Percentiles rank a stretch among this genome's conserved stretches.
Conservation (phyloP, 768 basidiomycete genomes). For the Podaxis mareebaensis region DNA sequence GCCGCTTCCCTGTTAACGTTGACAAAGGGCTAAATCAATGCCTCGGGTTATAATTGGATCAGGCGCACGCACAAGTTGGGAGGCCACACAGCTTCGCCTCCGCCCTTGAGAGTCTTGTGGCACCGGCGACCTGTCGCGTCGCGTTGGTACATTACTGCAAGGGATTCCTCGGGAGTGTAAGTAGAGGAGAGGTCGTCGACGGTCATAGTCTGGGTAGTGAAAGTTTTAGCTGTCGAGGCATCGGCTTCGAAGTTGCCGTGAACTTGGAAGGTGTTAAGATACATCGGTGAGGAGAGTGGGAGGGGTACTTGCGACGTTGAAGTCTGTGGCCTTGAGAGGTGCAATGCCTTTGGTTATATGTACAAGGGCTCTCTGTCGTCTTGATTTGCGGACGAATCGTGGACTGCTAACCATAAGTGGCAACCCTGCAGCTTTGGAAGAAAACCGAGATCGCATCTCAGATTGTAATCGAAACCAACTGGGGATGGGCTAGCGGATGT, state of each 20-base stretch:
- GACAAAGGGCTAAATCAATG: background rate
- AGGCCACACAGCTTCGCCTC: conserved; percentile 75
- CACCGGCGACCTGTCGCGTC: conserved; percentile 65
- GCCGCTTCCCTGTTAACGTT: conserved; percentile 51
- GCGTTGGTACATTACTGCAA: conserved; percentile 42
- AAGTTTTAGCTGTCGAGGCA: conserved; percentile 7
- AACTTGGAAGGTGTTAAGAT: conserved; percentile 11
- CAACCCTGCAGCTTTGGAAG: background rate
- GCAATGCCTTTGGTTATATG: background rate
- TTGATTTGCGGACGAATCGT: background rate
- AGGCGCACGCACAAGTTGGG: conserved; percentile 48
- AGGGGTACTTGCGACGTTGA: background rate
- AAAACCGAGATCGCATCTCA: background rate
- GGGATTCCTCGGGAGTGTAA: conserved; percentile 38
- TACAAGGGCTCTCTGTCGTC: background rate
- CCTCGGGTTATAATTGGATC: conserved; percentile 7
- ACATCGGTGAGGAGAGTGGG: background rate
- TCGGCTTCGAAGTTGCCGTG: conserved; percentile 10
- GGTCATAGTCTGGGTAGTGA: conserved; percentile 34
- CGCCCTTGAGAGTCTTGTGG: conserved; percentile 74
- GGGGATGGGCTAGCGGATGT: background rate
- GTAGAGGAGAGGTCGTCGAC: conserved; percentile 38
- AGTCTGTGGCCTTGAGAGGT: background rate
- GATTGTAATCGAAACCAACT: background rate
- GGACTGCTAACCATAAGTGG: background rate